A percentile compares a stretch with the other conserved stretches of the same genome.
Conservation (phyloP, 1,139 yeast species). For the Saccharomyces hybrid region DNA sequence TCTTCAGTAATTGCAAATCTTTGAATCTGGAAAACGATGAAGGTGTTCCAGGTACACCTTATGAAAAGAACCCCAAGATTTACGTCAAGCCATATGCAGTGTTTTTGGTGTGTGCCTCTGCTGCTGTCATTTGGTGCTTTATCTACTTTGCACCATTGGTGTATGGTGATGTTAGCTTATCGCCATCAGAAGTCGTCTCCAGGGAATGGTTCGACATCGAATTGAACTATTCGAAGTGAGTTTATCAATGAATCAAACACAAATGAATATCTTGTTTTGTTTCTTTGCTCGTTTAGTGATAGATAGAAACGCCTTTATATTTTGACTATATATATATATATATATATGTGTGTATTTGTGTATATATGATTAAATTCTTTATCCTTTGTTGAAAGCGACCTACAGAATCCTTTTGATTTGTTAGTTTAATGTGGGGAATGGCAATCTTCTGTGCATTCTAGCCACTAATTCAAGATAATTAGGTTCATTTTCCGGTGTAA, state of each 20-base stretch:
- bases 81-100: slow-evolving; percentile 28
- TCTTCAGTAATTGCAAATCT: slow-evolving; percentile 55
- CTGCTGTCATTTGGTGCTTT: slow-evolving; percentile 56
- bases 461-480: slow-evolving; percentile 50
- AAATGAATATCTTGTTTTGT: too few species aligned
- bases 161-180: slow-evolving; percentile 67
- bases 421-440: slow-evolving; percentile 48
- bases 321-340: too few species aligned
- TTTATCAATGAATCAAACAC: too few species aligned
- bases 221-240: too few species aligned
- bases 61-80: slow-evolving; percentile 20
- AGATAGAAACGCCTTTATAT: too few species aligned
- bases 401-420: too few species aligned
- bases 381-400: too few species aligned
- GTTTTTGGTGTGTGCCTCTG: slow-evolving; percentile 38
- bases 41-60: slow-evolving; percentile 23
- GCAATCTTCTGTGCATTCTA: slow-evolving; percentile 60
- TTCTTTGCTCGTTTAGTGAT: too few species aligned
- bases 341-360: too few species aligned
- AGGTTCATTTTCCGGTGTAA: slow-evolving; percentile 56
- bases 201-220: slow-evolving; percentile 67
- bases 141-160: slow-evolving; percentile 74
- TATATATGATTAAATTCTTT: too few species aligned
- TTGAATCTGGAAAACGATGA: slow-evolving; percentile 27
- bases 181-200: slow-evolving; percentile 54